phyloP scores from a whole-genome alignment of 805 yeast species.

The Lachancea sp. region DNA sequence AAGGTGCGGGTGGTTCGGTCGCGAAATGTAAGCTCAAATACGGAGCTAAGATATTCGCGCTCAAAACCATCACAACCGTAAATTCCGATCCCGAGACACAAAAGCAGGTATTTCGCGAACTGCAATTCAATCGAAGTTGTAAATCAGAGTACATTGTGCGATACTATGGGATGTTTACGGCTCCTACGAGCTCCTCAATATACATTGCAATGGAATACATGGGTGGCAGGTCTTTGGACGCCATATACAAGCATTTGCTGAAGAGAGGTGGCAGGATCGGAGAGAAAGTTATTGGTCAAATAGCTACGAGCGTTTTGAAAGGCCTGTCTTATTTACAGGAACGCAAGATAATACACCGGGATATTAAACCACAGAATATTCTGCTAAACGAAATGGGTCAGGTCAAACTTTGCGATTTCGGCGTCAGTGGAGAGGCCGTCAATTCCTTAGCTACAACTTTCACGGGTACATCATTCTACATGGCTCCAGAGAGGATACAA shows the following conservation, averaged over 20 bases:
- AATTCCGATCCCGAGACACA: constrained; percentile 71
- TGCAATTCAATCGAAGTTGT: constrained; percentile 81
- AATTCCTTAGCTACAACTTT: constrained; percentile 93
- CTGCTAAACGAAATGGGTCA: constrained; percentile 68
- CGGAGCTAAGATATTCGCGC: constrained; percentile 68
- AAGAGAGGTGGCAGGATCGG: constrained; percentile 79
- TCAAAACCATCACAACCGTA: constrained; percentile 48
- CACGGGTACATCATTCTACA: constrained; percentile 94
- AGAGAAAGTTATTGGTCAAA: constrained; percentile 85
- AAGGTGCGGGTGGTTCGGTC: constrained; percentile 92
- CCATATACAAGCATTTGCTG: constrained; percentile 74
- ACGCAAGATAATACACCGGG: constrained; percentile 85
- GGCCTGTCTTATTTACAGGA: constrained; percentile 87
- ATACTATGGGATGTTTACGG: constrained; percentile 87
- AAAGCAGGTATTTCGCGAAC: constrained; percentile 83
- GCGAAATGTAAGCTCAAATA: constrained; percentile 61
- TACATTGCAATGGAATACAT: constrained; percentile 96
- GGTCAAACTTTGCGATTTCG: constrained; percentile 93
- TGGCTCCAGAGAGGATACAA: constrained; percentile 97
- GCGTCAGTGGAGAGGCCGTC: constrained; percentile 95
- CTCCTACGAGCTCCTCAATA: constrained; percentile 69
- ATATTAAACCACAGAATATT: constrained; percentile 93
- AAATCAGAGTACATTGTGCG: constrained; percentile 78
- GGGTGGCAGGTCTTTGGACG: constrained; percentile 88
- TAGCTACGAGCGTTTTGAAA: constrained; percentile 76